Base-by-base conservation (phyloP, 371 early-diverging fungal species). In the Mortierella sp. region DNA sequence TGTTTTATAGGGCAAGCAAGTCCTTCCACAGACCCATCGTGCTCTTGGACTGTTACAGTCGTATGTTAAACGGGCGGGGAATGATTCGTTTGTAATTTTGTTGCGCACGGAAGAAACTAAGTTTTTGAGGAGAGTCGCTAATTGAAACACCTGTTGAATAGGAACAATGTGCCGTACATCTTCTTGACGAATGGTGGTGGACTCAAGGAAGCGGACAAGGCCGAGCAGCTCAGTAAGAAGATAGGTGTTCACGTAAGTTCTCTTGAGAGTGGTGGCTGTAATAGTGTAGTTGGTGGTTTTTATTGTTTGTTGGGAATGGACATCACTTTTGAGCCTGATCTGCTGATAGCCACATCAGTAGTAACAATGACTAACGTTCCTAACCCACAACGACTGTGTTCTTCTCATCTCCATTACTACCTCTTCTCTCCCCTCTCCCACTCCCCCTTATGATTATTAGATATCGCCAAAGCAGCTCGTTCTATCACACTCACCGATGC, bases 121-220 rank as follows among this genome's bases (percentile, higher is more conserved):
- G 44, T 29, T 58, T 18, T 49, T 18, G 49, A 49, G 51, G 49
- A 16, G 29, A 16, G 16, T 49, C 24, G 48, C 27, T 58, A n/a
- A 58, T 58, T 29, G 29, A 58, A n/a, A 58, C 10, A 14, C 14
- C 21, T 18, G 21, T 10, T 56, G 24, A 5, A 16, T 70, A 65
- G 74, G 71, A 92, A 93, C 84, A 88, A 83, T n/a, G 88, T 95
- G 18, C 96, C 96, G 18, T 94, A 91, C 88, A 93, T 96, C 32
- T 89, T 96, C 29, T 83, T 98, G 75, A 97, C 98, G 14, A 98
- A 98, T 78, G 97, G 98, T 38, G 98, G 97, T 29, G 97, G 97
- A 38, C 90, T 96, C 21, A 91, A 94, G 4, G 97, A 97, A 83
- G 89, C 84, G 16, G 89, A 88, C 60, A 97, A 96, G 84, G 96